These are phyloP conservation scores for Chloropicon primus DNA, from an alignment of 139 green algal genomes.

Conservation along the genomic window DNA sequence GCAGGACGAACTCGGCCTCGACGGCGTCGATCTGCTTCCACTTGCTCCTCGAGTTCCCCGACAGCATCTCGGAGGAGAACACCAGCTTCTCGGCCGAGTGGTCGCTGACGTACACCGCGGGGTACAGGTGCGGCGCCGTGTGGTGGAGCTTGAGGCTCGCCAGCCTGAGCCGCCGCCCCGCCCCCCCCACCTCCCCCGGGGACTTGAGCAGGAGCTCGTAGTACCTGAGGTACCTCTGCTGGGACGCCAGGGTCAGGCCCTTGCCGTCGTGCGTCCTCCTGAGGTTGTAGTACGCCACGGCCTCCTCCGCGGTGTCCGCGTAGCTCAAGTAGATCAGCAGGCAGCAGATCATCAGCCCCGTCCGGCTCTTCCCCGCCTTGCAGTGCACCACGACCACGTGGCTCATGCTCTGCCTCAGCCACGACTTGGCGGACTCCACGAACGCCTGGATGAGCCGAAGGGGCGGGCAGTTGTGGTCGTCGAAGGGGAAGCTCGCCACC, in stretches of 20 bases:
- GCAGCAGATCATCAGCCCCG: slow-evolving; percentile 41
- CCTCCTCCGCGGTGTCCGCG: slow-evolving; percentile 14
- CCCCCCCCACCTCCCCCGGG: not conserved
- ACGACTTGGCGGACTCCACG: slow-evolving; percentile 30
- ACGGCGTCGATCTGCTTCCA: not conserved
- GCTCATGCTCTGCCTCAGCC: slow-evolving; percentile 21
- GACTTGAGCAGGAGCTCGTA: not conserved
- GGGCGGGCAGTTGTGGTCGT: slow-evolving; percentile 47
- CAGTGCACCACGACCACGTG: slow-evolving; percentile 52
- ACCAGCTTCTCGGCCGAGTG: not conserved
- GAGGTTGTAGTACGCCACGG: slow-evolving; percentile 26
- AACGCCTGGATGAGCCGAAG: slow-evolving; percentile 37
- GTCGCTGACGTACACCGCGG: not conserved
- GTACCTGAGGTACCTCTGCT: slow-evolving; percentile 27
- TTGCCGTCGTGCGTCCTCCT: slow-evolving; percentile 31
- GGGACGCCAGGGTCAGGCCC: slow-evolving; percentile 50
- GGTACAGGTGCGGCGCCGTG: not conserved
- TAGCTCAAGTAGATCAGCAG: slow-evolving; percentile 35
- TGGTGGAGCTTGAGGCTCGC: not conserved
- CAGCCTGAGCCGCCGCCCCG: not conserved
- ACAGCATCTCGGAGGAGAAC: not conserved
- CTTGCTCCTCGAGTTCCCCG: not conserved
- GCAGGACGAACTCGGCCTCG: not conserved
- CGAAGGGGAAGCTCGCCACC: slow-evolving; percentile 36
- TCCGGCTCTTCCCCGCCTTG: slow-evolving; percentile 64